Evolutionary conservation across 2,329 filamentous ascomycete genomes (phyloP).

Genomic region (Myriosclerotinia duriaeana): DNA sequence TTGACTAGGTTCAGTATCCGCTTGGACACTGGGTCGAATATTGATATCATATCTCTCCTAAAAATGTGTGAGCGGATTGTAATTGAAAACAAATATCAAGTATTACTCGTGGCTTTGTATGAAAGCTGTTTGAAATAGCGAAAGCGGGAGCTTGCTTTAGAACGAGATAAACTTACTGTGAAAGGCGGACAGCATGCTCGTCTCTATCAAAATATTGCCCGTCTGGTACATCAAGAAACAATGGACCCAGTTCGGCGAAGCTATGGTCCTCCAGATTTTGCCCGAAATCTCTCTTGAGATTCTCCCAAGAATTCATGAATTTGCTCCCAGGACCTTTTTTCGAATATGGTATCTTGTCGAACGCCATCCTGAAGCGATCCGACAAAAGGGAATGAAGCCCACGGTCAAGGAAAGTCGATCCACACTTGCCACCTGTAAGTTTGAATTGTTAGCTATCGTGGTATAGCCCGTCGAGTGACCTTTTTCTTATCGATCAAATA

Average conservation of each 20-base stretch:
- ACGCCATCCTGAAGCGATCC: slow-evolving; percentile 28
- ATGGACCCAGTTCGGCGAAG: slow-evolving; percentile 22
- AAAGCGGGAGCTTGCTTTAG: background rate
- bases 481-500: no score
- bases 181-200: slow-evolving; percentile 25
- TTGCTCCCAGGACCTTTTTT: slow-evolving; percentile 31
- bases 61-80: background rate
- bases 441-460: background rate
- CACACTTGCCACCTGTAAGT: slow-evolving; percentile 33
- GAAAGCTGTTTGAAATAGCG: no score
- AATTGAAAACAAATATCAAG: background rate
- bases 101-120: background rate
- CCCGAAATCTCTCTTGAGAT: slow-evolving; percentile 29
- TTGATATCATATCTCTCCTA: slow-evolving; percentile 31
- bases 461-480: no score
- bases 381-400: slow-evolving; percentile 31
- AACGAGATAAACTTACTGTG: slow-evolving; percentile 26
- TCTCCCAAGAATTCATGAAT: slow-evolving; percentile 30
- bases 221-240: slow-evolving; percentile 27
- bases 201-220: slow-evolving; percentile 29
- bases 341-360: slow-evolving; percentile 26
- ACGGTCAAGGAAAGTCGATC: slow-evolving; percentile 34
- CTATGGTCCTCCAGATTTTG: slow-evolving; percentile 4
- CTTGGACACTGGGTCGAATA: slow-evolving; percentile 34
- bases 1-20: slow-evolving; percentile 28